Evolutionary conservation across 805 yeast species (phyloP), one percentile per base, ranked within the genome.

Genomic region (Candida ovalis): DNA sequence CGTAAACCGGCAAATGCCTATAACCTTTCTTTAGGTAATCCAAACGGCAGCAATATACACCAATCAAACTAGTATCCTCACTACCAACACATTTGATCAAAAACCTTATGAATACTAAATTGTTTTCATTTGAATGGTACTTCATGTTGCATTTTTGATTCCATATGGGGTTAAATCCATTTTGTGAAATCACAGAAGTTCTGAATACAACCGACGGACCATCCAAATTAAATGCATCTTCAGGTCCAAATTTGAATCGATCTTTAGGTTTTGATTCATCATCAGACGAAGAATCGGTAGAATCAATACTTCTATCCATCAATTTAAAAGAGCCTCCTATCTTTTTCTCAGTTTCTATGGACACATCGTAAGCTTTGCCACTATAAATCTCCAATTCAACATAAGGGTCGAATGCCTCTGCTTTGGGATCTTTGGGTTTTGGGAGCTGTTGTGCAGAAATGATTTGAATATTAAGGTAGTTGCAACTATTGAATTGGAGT

Each of bases 121-220:
- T 74, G 46, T 70, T 66, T 5, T 60, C 50, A 40, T 69, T 63
- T 7, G 74, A 63, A 3, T 66, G 62, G 6, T 72, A 55, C 0
- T 58, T 57, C 2, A 84, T 74, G n/a, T 62, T 52, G 51, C 82
- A 75, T 4, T 60, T 63, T 43, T 76, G 74, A 52, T 84, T 80
- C 97, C 97, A 92, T 6, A 76, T 66, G 0, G 97, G 97, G 60
- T 87, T 89, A 67, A 88, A 88, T 0, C 97, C 97, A 66, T 91
- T 90, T 43, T 80, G 81, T 6, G 64, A 60, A 1, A 85, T 76
- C 1, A 56, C 48, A 2, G 61, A 49, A 0, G 79, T 68, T 32
- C 58, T 62, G 47, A 62, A 66, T 4, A 56, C 46, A 8, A 51
- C 60, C 13, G 61, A 48, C 4, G 64, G 62, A 17, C 44, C 38